Base-by-base conservation (phyloP, 2,329 filamentous ascomycete species). In the Penicillium sp. region DNA sequence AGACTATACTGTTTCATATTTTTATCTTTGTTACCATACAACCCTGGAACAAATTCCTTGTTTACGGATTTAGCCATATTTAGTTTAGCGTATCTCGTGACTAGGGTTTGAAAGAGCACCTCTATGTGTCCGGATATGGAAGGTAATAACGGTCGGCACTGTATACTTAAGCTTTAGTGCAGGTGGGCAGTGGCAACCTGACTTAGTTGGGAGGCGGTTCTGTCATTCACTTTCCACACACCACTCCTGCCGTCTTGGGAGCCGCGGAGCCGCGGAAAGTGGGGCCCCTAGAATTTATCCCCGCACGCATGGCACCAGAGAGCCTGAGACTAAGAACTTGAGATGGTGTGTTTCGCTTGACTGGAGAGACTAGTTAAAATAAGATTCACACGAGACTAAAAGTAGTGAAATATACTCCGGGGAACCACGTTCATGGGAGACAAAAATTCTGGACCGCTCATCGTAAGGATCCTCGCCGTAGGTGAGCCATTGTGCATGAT, bases 91-190 rank as follows among this genome's bases (percentile, higher is more conserved):
- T 38, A n/a, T 38, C 37, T 15, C 37, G 37, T 38, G 37, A 38
- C 37, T 38, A 38, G 37, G 37, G 2, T 38, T 38, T 38, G 37
- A 38, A 38, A 38, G 37, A 38, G 37, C 7, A 38, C 6, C 5
- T 38, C 37, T 38, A 38, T 38, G 37, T 38, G n/a, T 38, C 37
- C n/a, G 15, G 37, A 38, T 17, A 38, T n/a, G 37, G 37, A 38
- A 38, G 37, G 37, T 15, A 38, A 38, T 38, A 17, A 38, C 37
- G 37, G 37, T 38, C 37, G 15, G 37, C 37, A 38, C 37, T 38
- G 63, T 44, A 13, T 44, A 44, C 22, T 45, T 26, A 45, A 45
- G 10, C 12, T 24, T 45, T 45, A 15, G 42, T 45, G 42, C 15
- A 26, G 12, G 22, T 45, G 19, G 42, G 22, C 42, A 45, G 42